Evolutionary conservation across 768 basidiomycete genomes (phyloP), one percentile per base, ranked within the genome.

Genomic region (Pleurotus djamor): DNA sequence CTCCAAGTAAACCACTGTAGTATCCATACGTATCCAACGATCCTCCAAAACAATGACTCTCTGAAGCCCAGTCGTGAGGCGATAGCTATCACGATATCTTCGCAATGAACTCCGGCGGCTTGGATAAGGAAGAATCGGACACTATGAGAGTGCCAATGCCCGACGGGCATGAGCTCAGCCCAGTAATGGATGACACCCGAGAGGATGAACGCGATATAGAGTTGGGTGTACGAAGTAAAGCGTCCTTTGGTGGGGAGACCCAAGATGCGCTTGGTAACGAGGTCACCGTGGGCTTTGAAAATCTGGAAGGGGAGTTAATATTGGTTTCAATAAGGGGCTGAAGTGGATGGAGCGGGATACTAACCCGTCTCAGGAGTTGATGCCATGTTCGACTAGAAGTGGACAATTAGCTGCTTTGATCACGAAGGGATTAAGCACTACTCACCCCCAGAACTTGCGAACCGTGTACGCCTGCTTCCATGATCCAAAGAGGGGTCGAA

Each of bases 371-470:
- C 13, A 74, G 32, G 0, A 60, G 21, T 51, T 74, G 74, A 57
- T 76, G 72, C 69, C 71, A 74, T 4, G 67, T 66, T 57, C 64
- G 66, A 14, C 73, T 74, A 52, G 14, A 34, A n/a, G n/a, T n/a
- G n/a, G n/a, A 34, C 37, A 16, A 58, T 43, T 16, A 48, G 16
- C 38, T 7, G 34, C 28, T 28, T 6, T 16, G 7, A 16, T 4
- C 13, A 49, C 16, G 41, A 59, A 43, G 47, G 14, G 17, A 4
- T 41, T 14, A 7, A 37, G 47, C 51, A 66, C 72, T 17, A 55
- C n/a, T n/a, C n/a, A 73, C 74, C 74, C 72, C 75, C 74, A 75
- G 49, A 74, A 69, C 34, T 62, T 67, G 10, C 72, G 65, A 1
- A 74, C n/a, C 2, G 70, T 70, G 48, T 71, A 72, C 0, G 71